Evolutionary conservation across 2,329 filamentous ascomycete genomes (phyloP).

Genomic region (Triangularia verruculosa): DNA sequence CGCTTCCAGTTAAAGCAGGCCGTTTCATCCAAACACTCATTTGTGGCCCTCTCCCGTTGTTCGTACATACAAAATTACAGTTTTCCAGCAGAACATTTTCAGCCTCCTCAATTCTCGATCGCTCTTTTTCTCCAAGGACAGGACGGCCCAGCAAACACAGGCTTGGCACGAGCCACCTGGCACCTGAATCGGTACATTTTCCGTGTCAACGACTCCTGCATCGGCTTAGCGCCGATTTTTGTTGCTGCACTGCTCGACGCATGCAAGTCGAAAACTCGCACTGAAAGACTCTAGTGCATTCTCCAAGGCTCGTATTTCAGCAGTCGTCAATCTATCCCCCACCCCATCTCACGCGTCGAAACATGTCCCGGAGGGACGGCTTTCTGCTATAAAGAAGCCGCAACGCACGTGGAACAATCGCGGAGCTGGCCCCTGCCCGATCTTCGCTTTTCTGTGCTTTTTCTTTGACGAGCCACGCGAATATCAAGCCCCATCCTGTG

Average conservation of each 20-base stretch:
- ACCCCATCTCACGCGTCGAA: not conserved
- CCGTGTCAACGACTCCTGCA: constrained; percentile 3
- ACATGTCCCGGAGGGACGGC: not conserved
- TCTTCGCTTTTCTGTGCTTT: not conserved
- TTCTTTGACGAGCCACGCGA: constrained; percentile 1
- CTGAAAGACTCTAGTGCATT: constrained; percentile 8
- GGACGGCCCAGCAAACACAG: not conserved
- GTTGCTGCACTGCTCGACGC: constrained; percentile 6
- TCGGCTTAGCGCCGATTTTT: constrained; percentile 19
- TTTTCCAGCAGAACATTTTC: not conserved
- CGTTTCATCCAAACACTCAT: not conserved
- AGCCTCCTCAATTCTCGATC: constrained; percentile 1
- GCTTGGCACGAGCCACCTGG: constrained; percentile 7
- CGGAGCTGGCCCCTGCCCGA: constrained; percentile 3
- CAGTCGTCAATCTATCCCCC: constrained; percentile 9
- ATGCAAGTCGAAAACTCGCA: constrained; percentile 12
- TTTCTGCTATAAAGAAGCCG: not conserved
- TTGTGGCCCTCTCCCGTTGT: not conserved
- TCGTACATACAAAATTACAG: too few species aligned
- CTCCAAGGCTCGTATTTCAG: constrained; percentile 22
- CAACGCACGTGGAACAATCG: not conserved
- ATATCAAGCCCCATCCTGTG: not conserved
- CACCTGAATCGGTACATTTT: constrained; percentile 12
- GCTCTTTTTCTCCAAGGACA: not conserved
- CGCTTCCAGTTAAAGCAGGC: not conserved